Percentiles rank a stretch among this genome's conserved stretches.
Conservation (phyloP, 2,329 filamentous ascomycete species). For the Phialophora tarda region DNA sequence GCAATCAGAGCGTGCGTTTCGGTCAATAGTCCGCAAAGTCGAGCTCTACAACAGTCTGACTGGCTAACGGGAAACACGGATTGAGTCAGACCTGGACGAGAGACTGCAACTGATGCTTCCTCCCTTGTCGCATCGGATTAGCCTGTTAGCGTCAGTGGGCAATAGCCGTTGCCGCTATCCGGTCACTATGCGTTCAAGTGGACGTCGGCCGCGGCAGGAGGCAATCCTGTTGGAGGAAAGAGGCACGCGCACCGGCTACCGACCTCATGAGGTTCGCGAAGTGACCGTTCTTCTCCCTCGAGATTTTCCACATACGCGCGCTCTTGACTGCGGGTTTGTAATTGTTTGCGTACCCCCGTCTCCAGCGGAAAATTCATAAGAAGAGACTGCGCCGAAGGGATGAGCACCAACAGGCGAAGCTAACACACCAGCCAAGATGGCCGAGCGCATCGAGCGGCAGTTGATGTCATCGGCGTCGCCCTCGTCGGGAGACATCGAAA, state of each 20-base stretch:
- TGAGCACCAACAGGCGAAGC: constrained; percentile 3
- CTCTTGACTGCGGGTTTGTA: constrained; percentile 8
- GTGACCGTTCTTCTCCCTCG: not conserved
- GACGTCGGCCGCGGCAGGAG: constrained; percentile 2
- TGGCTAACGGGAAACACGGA: not conserved
- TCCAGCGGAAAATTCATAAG: constrained; percentile 4
- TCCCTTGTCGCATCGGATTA: not conserved
- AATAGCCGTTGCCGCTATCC: constrained; percentile 13
- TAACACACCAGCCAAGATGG: constrained; percentile 11
- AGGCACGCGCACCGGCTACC: not conserved
- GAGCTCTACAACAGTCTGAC: not conserved
- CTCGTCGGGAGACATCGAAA: constrained; percentile 12
- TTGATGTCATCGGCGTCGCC: constrained; percentile 20
- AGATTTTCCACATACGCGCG: constrained; percentile 6
- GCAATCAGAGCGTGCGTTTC: not conserved
- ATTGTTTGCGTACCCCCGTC: constrained; percentile 5
- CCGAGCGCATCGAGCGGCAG: constrained; percentile 9
- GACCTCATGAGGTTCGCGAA: not conserved
- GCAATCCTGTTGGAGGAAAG: constrained; percentile 10
- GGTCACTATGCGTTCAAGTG: constrained; percentile 1
- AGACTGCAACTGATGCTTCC: not conserved
- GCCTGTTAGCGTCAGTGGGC: not conserved
- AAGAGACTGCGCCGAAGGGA: constrained; percentile 2
- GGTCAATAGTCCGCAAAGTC: not conserved
- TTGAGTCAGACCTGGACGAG: not conserved